Conservation (phyloP, 1,284 basidiomycete species). For the Schizopora paradoxa region DNA sequence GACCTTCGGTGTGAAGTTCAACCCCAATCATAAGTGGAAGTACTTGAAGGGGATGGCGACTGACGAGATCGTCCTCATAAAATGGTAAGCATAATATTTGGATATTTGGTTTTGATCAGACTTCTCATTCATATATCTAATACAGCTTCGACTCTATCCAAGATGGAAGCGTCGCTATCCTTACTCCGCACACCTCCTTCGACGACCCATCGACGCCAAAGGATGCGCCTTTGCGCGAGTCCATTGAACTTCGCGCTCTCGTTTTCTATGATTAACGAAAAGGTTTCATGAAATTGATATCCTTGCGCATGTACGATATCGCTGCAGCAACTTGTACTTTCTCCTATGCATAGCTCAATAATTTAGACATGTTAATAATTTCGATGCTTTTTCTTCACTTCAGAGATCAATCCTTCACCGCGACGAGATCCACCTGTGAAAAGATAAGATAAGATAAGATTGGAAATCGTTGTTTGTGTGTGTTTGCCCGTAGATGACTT, state of each 20-base stretch:
- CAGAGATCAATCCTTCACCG: no score
- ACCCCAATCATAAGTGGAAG: slow-evolving; percentile 56
- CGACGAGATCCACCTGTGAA: no score
- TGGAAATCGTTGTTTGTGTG: no score
- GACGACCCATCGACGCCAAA: slow-evolving; percentile 47
- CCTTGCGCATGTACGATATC: no score
- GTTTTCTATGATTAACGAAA: slow-evolving; percentile 51
- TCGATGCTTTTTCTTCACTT: no score
- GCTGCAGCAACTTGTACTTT: no score
- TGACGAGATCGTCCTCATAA: slow-evolving; percentile 60
- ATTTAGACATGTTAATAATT: no score
- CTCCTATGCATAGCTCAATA: no score
- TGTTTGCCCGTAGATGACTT: no score
- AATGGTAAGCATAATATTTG: slow-evolving; percentile 43
- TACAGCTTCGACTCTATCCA: slow-evolving; percentile 47
- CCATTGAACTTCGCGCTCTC: slow-evolving; percentile 53
- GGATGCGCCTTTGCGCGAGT: slow-evolving; percentile 46
- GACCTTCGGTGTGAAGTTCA: slow-evolving; percentile 49
- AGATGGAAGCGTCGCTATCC: slow-evolving; percentile 45
- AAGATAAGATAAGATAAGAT: no score
- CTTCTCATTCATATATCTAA: not conserved
- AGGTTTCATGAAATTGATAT: no score
- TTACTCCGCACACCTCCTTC: slow-evolving; percentile 60
- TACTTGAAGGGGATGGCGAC: slow-evolving; percentile 58
- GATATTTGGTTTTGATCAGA: not conserved